phyloP scores from a whole-genome alignment of 192 early-diverging fungal genomes.

The Pecoramyces ruminantium region DNA sequence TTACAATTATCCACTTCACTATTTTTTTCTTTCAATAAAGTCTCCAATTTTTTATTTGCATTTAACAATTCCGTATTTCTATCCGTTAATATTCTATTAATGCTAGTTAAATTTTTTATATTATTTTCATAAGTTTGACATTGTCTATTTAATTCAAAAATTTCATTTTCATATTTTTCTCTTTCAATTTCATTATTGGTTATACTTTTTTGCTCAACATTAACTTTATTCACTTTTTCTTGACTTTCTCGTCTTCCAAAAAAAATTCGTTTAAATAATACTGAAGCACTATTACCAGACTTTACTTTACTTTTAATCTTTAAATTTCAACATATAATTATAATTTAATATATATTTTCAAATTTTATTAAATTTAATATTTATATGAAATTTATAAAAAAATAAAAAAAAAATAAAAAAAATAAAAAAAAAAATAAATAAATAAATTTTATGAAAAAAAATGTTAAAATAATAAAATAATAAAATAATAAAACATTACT shows the following conservation, averaged over 20 bases:
- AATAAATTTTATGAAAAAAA: no score
- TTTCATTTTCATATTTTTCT: not conserved
- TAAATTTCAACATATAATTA: no score
- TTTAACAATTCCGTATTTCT: not conserved
- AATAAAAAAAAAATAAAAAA: no score
- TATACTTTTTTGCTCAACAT: not conserved
- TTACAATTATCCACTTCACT: no score
- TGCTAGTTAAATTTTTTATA: not conserved
- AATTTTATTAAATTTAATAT: no score
- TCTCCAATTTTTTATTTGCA: not conserved
- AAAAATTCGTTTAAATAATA: not conserved
- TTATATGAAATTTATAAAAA: no score
- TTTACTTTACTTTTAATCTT: not conserved
- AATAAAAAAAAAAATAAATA: no score
- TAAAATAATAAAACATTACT: no score
- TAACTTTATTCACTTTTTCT: not conserved
- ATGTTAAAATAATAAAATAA: no score
- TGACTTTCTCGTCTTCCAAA: not conserved
- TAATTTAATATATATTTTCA: no score
- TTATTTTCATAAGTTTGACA: not conserved
- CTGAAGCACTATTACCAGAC: not conserved
- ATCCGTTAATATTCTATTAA: not conserved
- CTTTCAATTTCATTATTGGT: not conserved
- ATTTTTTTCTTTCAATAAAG: not conserved
- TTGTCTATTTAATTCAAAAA: not conserved